Evolutionary conservation across 306 rosid species (phyloP), one percentile per base, ranked within the genome.

Genomic region (Hippophae tibetana): DNA sequence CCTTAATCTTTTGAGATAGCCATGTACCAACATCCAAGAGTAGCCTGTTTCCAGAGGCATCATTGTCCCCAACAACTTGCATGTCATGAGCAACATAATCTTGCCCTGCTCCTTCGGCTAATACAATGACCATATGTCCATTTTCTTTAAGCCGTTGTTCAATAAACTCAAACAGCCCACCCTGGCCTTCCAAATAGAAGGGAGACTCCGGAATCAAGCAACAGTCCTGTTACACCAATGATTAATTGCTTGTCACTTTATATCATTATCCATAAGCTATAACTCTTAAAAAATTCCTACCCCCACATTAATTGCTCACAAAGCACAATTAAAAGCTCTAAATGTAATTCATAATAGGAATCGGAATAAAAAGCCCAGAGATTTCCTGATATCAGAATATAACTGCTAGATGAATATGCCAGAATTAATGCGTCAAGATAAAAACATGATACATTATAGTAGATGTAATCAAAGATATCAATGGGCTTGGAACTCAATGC

Each of bases 61-160:
- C 96, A 65, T 81, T 90, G 69, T 63, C 65, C 44, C 47, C 76
- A 48, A 47, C 67, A 5, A 76, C 64, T 8, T 58, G 68, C 76
- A 69, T 64, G 31, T 87, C 95, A 58, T 69, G 77, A 54, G 87
- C 80, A 76, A 85, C 58, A 73, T 78, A 79, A 43, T 87, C 95
- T 75, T 87, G 89, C 55, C 98, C 96, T 41, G 98, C 95, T 72
- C 98, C 98, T 81, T 87, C 98, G 54, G 98, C 98, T 74, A 92
- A 55, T 51, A 87, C 98, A 64, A 92, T 83, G 66, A 92, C 95
- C 65, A 92, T 61, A 71, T 92, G 98, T 49, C 98, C 95, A 79
- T 81, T 87, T 73, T 87, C 87, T 80, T 85, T 85, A 68, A 92
- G 78, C 69, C 88, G 84, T 41, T 76, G 72, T 69, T 87, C 95